Evolutionary conservation across 2,329 filamentous ascomycete species (phyloP).

Genomic region (Exophiala mesophila): DNA sequence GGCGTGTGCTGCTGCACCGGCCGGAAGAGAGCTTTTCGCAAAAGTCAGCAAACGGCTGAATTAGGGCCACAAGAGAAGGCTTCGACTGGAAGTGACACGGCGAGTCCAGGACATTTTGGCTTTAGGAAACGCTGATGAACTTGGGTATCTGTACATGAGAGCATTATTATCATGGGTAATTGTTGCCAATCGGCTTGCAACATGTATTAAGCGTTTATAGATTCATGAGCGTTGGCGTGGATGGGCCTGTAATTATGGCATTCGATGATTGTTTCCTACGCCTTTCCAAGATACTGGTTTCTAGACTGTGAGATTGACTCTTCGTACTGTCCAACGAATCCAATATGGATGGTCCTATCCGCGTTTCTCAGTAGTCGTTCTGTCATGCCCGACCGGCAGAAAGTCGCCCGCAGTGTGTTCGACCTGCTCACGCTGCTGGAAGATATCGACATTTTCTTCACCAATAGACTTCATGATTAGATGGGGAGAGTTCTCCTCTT

Average conservation of each 20-base stretch:
- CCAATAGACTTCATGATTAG: constrained; percentile 17
- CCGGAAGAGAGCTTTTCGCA: constrained; percentile 25
- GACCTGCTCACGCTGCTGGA: constrained; percentile 13
- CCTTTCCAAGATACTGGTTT: no score
- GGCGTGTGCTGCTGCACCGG: constrained; percentile 49
- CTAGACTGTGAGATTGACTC: no score
- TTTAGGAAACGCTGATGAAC: not conserved
- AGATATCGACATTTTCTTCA: constrained; percentile 3
- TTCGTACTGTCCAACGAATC: no score
- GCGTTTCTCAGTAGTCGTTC: no score
- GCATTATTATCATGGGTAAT: no score
- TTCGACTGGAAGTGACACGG: not conserved
- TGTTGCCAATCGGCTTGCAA: no score
- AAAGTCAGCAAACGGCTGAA: not conserved
- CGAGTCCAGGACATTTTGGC: not conserved
- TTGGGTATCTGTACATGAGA: not conserved
- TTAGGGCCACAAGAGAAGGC: not conserved
- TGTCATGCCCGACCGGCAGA: constrained; percentile 18
- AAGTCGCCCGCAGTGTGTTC: constrained; percentile 23
- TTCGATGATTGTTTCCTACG: no score
- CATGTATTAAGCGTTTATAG: no score
- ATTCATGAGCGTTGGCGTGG: no score
- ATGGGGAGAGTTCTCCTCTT: constrained; percentile 33
- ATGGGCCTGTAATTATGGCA: no score
- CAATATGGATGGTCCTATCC: no score